Base-by-base conservation (phyloP, 805 yeast genomes). In the Candida cerambycidarum region DNA sequence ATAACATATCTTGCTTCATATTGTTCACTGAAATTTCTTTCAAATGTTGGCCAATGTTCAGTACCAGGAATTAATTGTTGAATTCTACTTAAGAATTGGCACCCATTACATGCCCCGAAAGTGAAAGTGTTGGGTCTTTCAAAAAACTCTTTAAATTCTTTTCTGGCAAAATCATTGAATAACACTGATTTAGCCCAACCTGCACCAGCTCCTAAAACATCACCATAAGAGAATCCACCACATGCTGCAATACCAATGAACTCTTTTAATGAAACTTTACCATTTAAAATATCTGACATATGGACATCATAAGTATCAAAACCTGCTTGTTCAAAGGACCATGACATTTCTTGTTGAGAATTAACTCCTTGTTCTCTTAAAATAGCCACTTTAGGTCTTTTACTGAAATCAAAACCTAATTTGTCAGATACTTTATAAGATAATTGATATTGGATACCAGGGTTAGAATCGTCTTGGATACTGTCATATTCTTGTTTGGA, bases 191-290 rank as follows among this genome's bases (percentile, higher is more conserved):
- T 89, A 45, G 99, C 99, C 99, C 99, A 93, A 45, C 99, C 99
- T 41, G 92, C 85, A 61, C 97, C 99, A 27, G 99, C 99, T 54
- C 99, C 99, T 46, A 93, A 74, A 38, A 93, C 99, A 67, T 93
- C 99, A 75, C 99, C 99, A 59, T 90, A 93, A 1, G 97, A 89
- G 75, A 93, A 93, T 12, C 99, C 99, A 67, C 99, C 99, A 70
- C 99, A 95, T 3, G 98, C 98, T 32, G 97, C 98, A 37, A 93
- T 56, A 48, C 99, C 99, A 38, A 83, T 88, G 65, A 93, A 93
- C 34, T 80, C 84, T 57, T 80, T 83, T 51, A 93, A 74, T 14
- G 81, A 63, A 27, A 85, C 85, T 55, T 72, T 76, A 33, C 95
- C 95, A 29, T 76, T 68, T 48, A 90, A 68, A 45, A 93, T 78